Conservation (phyloP, 768 basidiomycete species). For the Suillus alpinus region DNA sequence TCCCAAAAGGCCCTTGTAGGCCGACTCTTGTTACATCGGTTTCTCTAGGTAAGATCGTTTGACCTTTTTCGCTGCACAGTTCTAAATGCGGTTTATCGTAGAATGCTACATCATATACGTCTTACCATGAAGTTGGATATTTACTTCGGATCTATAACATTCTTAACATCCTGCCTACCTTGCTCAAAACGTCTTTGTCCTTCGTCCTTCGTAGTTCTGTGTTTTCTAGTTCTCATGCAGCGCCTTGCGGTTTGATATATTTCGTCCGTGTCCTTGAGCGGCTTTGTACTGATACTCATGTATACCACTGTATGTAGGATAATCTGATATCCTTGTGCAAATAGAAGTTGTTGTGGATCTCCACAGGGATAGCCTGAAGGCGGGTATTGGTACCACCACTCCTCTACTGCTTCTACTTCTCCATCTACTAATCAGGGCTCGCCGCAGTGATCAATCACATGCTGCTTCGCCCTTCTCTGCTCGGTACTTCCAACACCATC, state of each 20-base stretch:
- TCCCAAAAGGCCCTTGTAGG: constrained; percentile 31
- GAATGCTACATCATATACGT: not conserved
- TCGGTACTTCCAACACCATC: constrained; percentile 89
- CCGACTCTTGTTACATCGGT: not conserved
- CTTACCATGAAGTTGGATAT: not conserved
- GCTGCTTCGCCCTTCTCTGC: constrained; percentile 74
- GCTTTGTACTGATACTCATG: not conserved
- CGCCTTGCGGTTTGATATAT: not conserved
- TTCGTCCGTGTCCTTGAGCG: not conserved
- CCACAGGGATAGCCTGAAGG: not conserved
- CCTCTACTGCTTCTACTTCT: constrained; percentile 29
- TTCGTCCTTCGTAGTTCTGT: not conserved
- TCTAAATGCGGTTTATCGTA: not conserved
- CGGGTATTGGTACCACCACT: constrained; percentile 19
- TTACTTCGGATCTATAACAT: not conserved
- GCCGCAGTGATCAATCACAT: constrained; percentile 76
- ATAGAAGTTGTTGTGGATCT: not conserved
- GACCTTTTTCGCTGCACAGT: not conserved
- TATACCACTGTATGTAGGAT: not conserved
- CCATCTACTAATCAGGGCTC: constrained; percentile 35
- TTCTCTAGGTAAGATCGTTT: not conserved
- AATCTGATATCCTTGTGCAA: not conserved
- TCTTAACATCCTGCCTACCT: not conserved
- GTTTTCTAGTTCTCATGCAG: not conserved
- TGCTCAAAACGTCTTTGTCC: not conserved